Conservation (phyloP, 371 early-diverging fungal species). For the Saksenaea oblongispora region DNA sequence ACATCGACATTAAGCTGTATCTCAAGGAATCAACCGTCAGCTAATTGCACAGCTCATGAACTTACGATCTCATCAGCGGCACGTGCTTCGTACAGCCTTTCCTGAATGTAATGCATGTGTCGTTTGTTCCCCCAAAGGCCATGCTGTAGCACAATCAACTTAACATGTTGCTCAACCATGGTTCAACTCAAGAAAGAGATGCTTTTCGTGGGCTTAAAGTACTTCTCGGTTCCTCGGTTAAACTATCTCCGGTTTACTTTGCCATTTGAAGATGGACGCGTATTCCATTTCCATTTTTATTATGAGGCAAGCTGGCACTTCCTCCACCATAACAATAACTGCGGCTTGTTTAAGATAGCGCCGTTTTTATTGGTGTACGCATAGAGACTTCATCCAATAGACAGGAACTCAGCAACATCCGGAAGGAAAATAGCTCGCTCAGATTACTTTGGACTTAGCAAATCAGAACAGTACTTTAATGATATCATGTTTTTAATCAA, state of each 20-base stretch:
- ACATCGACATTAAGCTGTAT: conserved; percentile 54
- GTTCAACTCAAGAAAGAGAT: not conserved
- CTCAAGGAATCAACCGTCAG: not conserved
- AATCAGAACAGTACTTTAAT: not conserved
- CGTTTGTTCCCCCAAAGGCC: conserved; percentile 68
- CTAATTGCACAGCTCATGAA: not conserved
- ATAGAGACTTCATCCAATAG: too few relatives aligned
- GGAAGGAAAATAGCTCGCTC: too few relatives aligned
- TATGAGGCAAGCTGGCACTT: too few relatives aligned
- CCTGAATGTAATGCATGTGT: conserved; percentile 55
- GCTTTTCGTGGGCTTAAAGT: not conserved
- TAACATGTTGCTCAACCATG: conserved; percentile 2
- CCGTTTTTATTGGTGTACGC: too few relatives aligned
- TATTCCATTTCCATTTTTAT: not conserved
- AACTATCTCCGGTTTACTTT: not conserved
- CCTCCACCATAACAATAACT: too few relatives aligned
- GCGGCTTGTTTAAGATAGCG: too few relatives aligned
- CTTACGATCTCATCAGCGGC: conserved; percentile 37
- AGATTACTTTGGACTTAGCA: too few relatives aligned
- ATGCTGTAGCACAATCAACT: conserved; percentile 57
- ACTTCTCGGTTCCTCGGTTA: not conserved
- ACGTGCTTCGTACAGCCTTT: conserved; percentile 31
- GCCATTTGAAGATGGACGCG: not conserved
- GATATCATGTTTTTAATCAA: conserved; percentile 52
- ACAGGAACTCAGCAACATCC: too few relatives aligned